A percentile compares a stretch with the other conserved stretches of the same genome.
These are phyloP conservation scores for Myxozyma geophila DNA, from an alignment of 805 yeast species.

Conservation along the genomic window DNA sequence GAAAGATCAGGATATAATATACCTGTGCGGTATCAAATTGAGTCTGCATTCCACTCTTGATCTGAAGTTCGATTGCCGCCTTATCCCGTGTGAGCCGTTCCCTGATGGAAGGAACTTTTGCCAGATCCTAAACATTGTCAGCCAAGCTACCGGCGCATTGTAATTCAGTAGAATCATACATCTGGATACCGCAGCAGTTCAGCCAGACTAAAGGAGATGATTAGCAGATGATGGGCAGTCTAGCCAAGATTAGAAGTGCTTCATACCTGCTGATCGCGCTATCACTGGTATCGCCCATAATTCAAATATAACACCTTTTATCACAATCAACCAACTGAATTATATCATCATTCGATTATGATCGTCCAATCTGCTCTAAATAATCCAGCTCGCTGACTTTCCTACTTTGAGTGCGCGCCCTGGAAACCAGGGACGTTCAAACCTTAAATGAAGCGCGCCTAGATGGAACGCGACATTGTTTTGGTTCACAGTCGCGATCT, in stretches of 20 bases:
- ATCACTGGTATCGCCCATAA: constrained; percentile 25
- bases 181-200: constrained; percentile 39
- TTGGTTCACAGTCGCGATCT: constrained; percentile 11
- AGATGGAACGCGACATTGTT: neutral
- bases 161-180: constrained; percentile 15
- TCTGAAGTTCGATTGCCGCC: constrained; percentile 71
- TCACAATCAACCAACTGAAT: too few species aligned
- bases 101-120: constrained; percentile 44
- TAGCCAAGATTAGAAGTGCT: too few species aligned
- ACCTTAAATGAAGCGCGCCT: too few species aligned
- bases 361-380: too few species aligned
- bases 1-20: neutral
- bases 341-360: too few species aligned
- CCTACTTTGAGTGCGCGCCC: too few species aligned
- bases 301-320: neutral
- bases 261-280: constrained; percentile 34
- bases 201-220: constrained; percentile 23
- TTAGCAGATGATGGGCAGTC: neutral
- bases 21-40: constrained; percentile 61
- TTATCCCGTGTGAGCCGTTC: constrained; percentile 58
- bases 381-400: too few species aligned
- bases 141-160: neutral
- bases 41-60: constrained; percentile 68
- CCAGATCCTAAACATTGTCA: constrained; percentile 40
- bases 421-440: too few species aligned